Base-by-base conservation (phyloP, 345 rosid genomes). In the Rhodomyrtus tomentosa region DNA sequence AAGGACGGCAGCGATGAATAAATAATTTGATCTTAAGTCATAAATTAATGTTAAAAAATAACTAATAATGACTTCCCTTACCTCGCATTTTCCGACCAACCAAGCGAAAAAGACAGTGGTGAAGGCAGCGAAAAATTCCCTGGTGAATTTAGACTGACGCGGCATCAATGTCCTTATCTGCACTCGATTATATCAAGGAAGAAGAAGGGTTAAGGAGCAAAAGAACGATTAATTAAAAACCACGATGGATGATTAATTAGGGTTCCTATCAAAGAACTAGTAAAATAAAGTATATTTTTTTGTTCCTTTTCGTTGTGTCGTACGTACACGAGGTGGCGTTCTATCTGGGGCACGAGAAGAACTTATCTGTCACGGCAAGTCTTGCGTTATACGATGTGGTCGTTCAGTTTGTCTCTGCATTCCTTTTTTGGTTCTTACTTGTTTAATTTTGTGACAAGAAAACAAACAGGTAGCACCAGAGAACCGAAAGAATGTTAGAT, bases 41-140 rank as follows among this genome's bases (percentile, higher is more conserved):
- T 68, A 20, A 18, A 20, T 18, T 36, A 38, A 58, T 27, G 22
- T 6, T 1, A 21, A 84, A 5, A 52, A 84, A 45, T 24, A 16
- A 45, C 13, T 25, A 24, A 62, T 25, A 36, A 24, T 21, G 24
- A 16, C 27, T 29, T 82, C 49, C 25, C 68, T 12, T 87, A 95
- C 98, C 98, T 92, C 92, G 58, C 96, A 94, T 5, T 94, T 93
- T 83, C 99, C 99, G 56, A 95, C 86, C 51, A 97, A 93, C 99
- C 99, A 97, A 68, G 91, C 88, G 16, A 97, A 97, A 83, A 93
- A 97, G 54, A 95, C 62, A 7, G 98, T 93, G 84, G 98, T 95
- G 90, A 95, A 95, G 84, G 90, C 88, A 2, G 99, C 98, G 24
- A 92, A 97, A 53, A 90, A 89, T 87, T 97, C 98, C 85, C 99